Percentiles rank a stretch among this genome's conserved stretches.
phyloP scores from a whole-genome alignment of 805 yeast species.

The Candida namnaoensis region DNA sequence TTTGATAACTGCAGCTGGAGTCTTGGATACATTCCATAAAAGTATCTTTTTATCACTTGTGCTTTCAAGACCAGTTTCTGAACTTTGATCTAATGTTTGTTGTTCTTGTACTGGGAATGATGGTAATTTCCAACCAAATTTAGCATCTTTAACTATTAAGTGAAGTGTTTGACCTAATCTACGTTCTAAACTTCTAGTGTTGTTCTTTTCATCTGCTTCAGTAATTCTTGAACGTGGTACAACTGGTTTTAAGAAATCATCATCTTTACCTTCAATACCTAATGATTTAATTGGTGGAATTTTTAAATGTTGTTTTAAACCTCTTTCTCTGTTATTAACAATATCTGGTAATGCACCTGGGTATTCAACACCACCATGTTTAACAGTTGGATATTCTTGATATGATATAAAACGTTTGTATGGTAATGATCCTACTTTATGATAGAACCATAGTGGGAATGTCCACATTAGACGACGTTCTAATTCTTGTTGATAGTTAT shows the following conservation, averaged over 20 bases:
- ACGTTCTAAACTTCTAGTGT: conserved; percentile 67
- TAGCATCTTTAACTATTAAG: conserved; percentile 46
- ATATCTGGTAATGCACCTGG: conserved; percentile 82
- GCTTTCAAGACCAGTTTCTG: conserved; percentile 62
- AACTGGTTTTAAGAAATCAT: conserved; percentile 59
- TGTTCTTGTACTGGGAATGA: conserved; percentile 39
- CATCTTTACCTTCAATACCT: conserved; percentile 24
- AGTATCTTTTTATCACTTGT: conserved; percentile 73
- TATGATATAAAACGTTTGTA: conserved; percentile 72
- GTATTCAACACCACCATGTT: conserved; percentile 69
- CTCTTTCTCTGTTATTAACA: conserved; percentile 82
- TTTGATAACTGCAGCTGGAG: conserved; percentile 69
- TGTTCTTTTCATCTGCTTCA: conserved; percentile 60
- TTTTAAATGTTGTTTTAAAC: conserved; percentile 68
- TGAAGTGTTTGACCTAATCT: conserved; percentile 73
- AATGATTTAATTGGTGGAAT: conserved; percentile 46
- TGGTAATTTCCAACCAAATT: conserved; percentile 71
- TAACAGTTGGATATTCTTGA: conserved; percentile 67
- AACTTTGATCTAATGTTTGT: conserved; percentile 58
- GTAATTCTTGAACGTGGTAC: conserved; percentile 65
- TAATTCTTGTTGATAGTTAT: conserved; percentile 75
- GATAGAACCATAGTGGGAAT: conserved; percentile 89
- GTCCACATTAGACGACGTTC: conserved; percentile 96
- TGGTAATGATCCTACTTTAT: conserved; percentile 80
- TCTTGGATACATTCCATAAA: conserved; percentile 86